Evolutionary conservation across 1,139 yeast species (phyloP).

Genomic region (Blastobotrys apis): DNA sequence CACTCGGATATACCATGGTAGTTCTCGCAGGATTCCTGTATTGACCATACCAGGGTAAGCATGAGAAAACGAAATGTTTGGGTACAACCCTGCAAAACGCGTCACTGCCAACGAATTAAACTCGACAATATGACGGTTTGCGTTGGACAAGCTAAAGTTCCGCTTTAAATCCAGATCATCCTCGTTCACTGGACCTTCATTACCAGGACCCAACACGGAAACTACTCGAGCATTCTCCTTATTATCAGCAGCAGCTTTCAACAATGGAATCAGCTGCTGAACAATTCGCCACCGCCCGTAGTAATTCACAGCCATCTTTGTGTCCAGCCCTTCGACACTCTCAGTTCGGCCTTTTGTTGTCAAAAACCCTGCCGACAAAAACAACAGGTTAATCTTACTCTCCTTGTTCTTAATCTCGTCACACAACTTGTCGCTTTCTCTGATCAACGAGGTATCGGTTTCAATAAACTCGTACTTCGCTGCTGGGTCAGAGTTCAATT

Average conservation of each 20-base stretch:
- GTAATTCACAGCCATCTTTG: conserved; percentile 28
- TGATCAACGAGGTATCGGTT: conserved; percentile 27
- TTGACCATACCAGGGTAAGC: conserved; percentile 30
- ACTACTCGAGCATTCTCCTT: conserved; percentile 31
- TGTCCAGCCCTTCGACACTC: conserved; percentile 31
- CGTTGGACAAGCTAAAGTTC: conserved; percentile 17
- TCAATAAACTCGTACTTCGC: conserved; percentile 27
- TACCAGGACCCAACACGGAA: conserved; percentile 29
- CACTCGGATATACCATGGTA: conserved; percentile 27
- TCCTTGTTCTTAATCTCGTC: conserved; percentile 24
- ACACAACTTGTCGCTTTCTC: conserved; percentile 26
- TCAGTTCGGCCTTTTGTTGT: conserved; percentile 22
- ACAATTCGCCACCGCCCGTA: conserved; percentile 31
- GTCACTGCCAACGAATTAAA: conserved; percentile 26
- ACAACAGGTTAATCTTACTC: conserved; percentile 28
- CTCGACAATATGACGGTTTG: conserved; percentile 19
- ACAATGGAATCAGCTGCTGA: conserved; percentile 25
- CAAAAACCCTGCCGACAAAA: conserved; percentile 27
- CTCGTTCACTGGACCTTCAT: conserved; percentile 22
- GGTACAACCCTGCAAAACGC: conserved; percentile 27
- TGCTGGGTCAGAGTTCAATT: conserved; percentile 23
- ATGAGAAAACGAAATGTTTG: conserved; percentile 29
- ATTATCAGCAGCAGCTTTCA: conserved; percentile 25
- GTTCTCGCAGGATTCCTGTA: conserved; percentile 23
- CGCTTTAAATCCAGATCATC: conserved; percentile 30